Evolutionary conservation across 345 rosid species (phyloP).

Genomic region (Triadica sebifera): DNA sequence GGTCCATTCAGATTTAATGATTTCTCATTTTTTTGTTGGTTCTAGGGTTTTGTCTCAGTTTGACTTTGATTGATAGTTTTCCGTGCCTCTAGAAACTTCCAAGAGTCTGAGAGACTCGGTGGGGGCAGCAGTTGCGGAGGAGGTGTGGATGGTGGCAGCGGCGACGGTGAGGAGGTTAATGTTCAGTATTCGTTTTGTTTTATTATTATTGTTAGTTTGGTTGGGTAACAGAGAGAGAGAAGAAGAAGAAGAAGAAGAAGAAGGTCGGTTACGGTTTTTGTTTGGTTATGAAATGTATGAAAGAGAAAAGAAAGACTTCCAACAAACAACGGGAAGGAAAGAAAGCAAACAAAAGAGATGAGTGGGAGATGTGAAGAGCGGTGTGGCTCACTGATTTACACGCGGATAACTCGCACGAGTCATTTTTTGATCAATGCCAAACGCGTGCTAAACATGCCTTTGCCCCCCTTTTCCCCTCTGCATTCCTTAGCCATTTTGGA

Average conservation of each 20-base stretch:
- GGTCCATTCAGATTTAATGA: constrained; percentile 63
- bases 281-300: background rate
- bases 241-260: background rate
- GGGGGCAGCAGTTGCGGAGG: background rate
- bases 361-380: background rate
- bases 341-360: background rate
- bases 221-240: background rate
- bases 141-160: background rate
- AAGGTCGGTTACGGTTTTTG: constrained; percentile 2
- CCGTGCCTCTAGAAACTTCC: background rate
- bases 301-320: background rate
- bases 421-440: background rate
- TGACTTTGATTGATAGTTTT: background rate
- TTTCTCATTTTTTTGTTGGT: constrained; percentile 23
- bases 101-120: background rate
- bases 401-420: constrained; percentile 15
- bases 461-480: background rate
- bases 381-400: constrained; percentile 12
- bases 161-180: background rate
- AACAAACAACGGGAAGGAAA: background rate
- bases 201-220: background rate
- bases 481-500: too few relatives aligned
- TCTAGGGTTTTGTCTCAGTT: constrained; percentile 36
- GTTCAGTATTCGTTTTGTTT: background rate
- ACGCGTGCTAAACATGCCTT: constrained; percentile 3